Evolutionary conservation across 1,284 basidiomycete genomes (phyloP), one percentile per base, ranked within the genome.

Genomic region (Amylostereum areolatum): DNA sequence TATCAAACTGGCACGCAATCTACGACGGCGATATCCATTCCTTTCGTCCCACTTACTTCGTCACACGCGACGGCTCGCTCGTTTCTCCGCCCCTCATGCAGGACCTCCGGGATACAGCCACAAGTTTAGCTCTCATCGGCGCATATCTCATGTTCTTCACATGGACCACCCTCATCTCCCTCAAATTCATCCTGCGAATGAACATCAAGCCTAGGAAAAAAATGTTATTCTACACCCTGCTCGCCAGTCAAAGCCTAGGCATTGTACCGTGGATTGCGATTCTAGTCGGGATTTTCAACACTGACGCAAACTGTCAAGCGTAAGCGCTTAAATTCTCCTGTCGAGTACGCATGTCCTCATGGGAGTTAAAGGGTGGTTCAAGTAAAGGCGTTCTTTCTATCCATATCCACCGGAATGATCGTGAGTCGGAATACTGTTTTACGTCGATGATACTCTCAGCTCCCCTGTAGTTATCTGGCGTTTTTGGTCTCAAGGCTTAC

Each of bases 401-500:
- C 5, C 48, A 5, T 53, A 24, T 62, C 59, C 5, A 50, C 54
- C 42, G 50, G 47, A 29, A 50, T 81, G 36, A 57, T 82, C 64
- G 78, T 82, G 57, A 55, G 64, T 51, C 33, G 12, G 1, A 48
- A 10, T 45, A 25, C 6, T 8, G 3, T 3, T 28, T 11, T 43
- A 28, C 30, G 33, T 18, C 27, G 33, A 30, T 5, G 42, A 33
- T n/a, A 33, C 45, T 49, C 12, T 52, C 41, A 10, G n/a, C 30
- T 42, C 34, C 39, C 45, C 25, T 33, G n/a, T 53, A 85, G 82
- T 73, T 84, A 43, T 75, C 79, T 1, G 81, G 81, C 31, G 78
- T 85, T 37, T 66, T 83, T 39, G 83, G 83, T 5, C 66, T 79
- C 55, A 86, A 86, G 60, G 81, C 79, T 4, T 86, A 84, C 57